Conservation (phyloP, 495 filamentous ascomycete genomes). For the Penicillium malachiteum region DNA sequence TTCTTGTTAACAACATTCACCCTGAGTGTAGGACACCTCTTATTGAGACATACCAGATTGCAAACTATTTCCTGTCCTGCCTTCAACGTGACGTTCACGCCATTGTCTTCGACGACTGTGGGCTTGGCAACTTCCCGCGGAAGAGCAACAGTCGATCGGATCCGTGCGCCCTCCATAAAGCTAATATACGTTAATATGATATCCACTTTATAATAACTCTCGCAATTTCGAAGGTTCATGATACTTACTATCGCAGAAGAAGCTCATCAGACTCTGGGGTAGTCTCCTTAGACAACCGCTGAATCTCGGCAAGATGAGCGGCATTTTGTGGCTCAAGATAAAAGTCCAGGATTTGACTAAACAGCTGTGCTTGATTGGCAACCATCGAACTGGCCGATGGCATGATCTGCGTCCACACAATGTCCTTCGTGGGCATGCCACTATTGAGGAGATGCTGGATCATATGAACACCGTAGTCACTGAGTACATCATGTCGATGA, state of each 20-base stretch:
- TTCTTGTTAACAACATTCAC: background rate
- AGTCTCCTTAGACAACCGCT: conserved; percentile 49
- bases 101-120: conserved; percentile 41
- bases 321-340: conserved; percentile 61
- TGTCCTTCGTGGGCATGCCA: conserved; percentile 58
- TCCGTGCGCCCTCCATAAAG: conserved; percentile 61
- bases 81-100: conserved; percentile 42
- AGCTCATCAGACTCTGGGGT: conserved; percentile 47
- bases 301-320: conserved; percentile 55
- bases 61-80: conserved; percentile 48
- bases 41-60: conserved; percentile 39
- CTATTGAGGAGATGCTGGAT: conserved; percentile 64
- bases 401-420: conserved; percentile 70
- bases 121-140: conserved; percentile 47
- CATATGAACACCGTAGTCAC: conserved; percentile 66
- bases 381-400: conserved; percentile 60
- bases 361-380: conserved; percentile 69
- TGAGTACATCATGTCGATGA: conserved; percentile 49
- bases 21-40: background rate
- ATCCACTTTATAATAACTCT: background rate
- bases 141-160: conserved; percentile 54
- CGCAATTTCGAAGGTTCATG: background rate
- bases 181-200: conserved; percentile 26
- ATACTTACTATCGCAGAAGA: conserved; percentile 44
- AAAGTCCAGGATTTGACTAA: conserved; percentile 73